phyloP scores from a whole-genome alignment of 345 rosid genomes.

The Balakata baccata region DNA sequence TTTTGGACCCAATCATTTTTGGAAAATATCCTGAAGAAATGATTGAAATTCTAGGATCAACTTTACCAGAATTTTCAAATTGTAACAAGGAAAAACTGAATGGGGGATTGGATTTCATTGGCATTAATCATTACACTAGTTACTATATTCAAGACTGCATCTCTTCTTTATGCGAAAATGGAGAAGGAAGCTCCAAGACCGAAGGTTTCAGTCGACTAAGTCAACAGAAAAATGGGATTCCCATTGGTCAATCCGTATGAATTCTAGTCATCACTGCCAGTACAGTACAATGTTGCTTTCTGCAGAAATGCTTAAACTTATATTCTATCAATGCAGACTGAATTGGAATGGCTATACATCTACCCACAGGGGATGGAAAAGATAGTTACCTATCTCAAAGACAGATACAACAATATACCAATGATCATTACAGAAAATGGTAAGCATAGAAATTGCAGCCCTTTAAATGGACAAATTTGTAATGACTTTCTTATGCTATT shows the following conservation, averaged over 20 bases:
- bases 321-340: background rate
- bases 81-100: conserved; percentile 14
- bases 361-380: conserved; percentile 52
- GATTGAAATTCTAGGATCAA: conserved; percentile 12
- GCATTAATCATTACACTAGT: conserved; percentile 20
- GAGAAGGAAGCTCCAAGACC: conserved; percentile 11
- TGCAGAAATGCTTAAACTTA: background rate
- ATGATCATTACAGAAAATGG: conserved; percentile 60
- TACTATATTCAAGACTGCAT: conserved; percentile 19
- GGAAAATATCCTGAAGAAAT: conserved; percentile 25
- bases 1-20: conserved; percentile 19
- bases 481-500: background rate
- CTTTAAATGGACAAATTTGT: background rate
- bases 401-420: conserved; percentile 43
- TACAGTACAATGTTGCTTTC: background rate
- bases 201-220: conserved; percentile 5
- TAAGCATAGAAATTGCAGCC: background rate
- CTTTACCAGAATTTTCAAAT: conserved; percentile 15
- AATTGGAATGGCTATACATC: conserved; percentile 37
- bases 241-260: conserved; percentile 16
- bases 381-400: conserved; percentile 34
- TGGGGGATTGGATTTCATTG: conserved; percentile 19
- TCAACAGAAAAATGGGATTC: conserved; percentile 13
- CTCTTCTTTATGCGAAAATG: conserved; percentile 5
- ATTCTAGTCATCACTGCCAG: background rate